Evolutionary conservation across 148 eudicot genomes (phyloP).

Genomic region (Pouteria glomerata): DNA sequence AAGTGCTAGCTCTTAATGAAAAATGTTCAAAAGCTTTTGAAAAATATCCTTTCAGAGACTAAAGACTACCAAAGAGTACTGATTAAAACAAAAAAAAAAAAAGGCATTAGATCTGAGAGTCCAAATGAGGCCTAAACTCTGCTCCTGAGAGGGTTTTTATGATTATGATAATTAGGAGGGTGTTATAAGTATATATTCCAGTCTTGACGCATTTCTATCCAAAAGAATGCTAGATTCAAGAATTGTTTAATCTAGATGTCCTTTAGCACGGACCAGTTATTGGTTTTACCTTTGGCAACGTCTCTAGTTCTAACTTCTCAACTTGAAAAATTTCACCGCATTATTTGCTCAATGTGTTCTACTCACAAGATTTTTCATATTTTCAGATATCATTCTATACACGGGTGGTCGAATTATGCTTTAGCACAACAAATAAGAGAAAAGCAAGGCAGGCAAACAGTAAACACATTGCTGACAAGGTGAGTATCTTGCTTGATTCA

Average conservation of each 20-base stretch:
- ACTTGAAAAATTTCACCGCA: neutral
- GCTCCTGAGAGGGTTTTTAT: neutral
- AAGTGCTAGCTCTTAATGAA: neutral
- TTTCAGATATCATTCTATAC: neutral
- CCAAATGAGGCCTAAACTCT: neutral
- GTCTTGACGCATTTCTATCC: neutral
- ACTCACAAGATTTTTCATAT: neutral
- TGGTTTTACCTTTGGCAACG: neutral
- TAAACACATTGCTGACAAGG: conserved; percentile 16
- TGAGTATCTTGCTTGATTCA: conserved; percentile 16
- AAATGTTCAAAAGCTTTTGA: neutral
- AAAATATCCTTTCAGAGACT: neutral
- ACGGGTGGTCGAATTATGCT: conserved; percentile 13
- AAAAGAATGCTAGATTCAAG: neutral
- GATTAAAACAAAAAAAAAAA: neutral
- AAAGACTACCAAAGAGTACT: neutral
- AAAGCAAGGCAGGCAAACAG: conserved; percentile 17
- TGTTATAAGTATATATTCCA: neutral
- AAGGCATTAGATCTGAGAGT: neutral
- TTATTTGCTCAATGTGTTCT: neutral
- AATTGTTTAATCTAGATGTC: neutral
- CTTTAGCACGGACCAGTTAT: neutral
- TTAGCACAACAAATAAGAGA: conserved; percentile 19
- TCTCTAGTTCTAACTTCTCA: neutral
- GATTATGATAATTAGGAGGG: too few relatives aligned